Conservation (phyloP, 202 grass and related monocot species). For the Tripidium arundinaceum region DNA sequence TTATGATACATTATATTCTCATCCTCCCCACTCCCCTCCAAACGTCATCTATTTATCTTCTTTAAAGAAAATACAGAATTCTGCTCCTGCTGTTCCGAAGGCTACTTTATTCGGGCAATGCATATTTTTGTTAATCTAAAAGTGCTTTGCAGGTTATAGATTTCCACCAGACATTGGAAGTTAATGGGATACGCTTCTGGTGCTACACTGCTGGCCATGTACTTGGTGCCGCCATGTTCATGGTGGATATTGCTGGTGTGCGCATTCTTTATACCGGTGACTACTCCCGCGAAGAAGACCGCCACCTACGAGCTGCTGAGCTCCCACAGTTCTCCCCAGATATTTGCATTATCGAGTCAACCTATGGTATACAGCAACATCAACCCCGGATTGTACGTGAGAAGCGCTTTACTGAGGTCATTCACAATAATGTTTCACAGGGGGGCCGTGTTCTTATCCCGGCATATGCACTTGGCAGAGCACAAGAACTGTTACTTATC, state of each 20-base stretch:
- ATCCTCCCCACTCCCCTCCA: neutral
- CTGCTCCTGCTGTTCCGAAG: neutral
- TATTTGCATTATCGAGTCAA: conserved; percentile 94
- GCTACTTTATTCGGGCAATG: neutral
- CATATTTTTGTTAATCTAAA: conserved; percentile 18
- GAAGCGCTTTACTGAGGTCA: conserved; percentile 84
- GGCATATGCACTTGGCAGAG: conserved; percentile 86
- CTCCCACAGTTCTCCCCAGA: conserved; percentile 78
- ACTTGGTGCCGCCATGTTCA: conserved; percentile 96
- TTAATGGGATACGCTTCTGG: conserved; percentile 98
- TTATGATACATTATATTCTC: neutral
- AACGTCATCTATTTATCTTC: neutral
- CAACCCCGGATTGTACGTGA: conserved; percentile 67
- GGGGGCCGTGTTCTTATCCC: conserved; percentile 90
- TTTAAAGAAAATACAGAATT: neutral
- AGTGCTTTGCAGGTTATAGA: conserved; percentile 69
- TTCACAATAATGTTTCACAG: conserved; percentile 71
- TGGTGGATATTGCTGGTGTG: conserved; percentile 96
- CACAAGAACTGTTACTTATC: conserved; percentile 87
- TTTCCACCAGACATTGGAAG: conserved; percentile 94
- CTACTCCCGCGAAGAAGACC: conserved; percentile 95
- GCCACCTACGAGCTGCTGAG: conserved; percentile 85
- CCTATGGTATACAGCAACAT: conserved; percentile 89
- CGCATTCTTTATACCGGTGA: conserved; percentile 93
- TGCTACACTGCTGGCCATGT: conserved; percentile 97